Evolutionary conservation across 2,329 filamentous ascomycete genomes (phyloP).

Genomic region (Aspergillus sp.): DNA sequence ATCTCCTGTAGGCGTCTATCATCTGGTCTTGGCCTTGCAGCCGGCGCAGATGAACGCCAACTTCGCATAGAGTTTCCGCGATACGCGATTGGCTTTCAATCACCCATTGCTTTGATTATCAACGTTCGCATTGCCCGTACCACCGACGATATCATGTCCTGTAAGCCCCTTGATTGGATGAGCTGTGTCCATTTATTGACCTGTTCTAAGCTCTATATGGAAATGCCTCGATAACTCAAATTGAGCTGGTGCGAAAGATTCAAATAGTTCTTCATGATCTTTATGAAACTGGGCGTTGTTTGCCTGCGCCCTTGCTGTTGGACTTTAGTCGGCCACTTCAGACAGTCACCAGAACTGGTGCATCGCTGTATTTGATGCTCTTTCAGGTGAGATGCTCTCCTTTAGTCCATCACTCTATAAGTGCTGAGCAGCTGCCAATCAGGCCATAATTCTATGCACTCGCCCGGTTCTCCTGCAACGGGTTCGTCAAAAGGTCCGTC

Average conservation of each 20-base stretch:
- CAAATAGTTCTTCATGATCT: conserved; percentile 18
- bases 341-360: conserved; percentile 20
- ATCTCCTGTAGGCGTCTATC: conserved; percentile 13
- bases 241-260: conserved; percentile 18
- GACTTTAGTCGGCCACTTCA: conserved; percentile 18
- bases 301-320: conserved; percentile 14
- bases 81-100: conserved; percentile 17
- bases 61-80: conserved; percentile 14
- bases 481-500: conserved; percentile 15
- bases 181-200: not conserved
- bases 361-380: conserved; percentile 22
- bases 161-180: not conserved
- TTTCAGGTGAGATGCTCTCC: conserved; percentile 16
- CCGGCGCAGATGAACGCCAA: conserved; percentile 21
- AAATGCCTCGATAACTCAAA: conserved; percentile 18
- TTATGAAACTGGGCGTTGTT: conserved; percentile 15
- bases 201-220: conserved; percentile 16
- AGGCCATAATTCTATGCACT: conserved; percentile 24
- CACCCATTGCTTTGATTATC: conserved; percentile 17
- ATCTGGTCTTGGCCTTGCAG: conserved; percentile 19
- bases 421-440: not conserved
- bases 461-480: conserved; percentile 20
- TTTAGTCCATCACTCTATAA: not conserved
- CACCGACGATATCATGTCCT: conserved; percentile 24
- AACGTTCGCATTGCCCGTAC: conserved; percentile 22